Evolutionary conservation across 202 grass and related monocot species (phyloP).

Genomic region (Schoenoplectus triqueter): DNA sequence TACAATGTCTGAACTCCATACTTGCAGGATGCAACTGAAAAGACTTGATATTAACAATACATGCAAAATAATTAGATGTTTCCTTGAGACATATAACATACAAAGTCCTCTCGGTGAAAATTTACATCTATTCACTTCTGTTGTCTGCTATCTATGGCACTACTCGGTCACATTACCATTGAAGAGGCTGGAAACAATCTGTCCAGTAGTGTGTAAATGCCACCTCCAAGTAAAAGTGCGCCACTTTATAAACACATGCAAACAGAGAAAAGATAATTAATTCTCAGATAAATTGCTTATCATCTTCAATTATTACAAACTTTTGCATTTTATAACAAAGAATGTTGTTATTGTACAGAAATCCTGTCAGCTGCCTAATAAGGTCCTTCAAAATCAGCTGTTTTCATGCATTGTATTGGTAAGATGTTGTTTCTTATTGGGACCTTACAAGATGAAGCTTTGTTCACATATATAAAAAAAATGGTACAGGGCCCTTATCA

Average conservation of each 20-base stretch:
- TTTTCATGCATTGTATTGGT: not conserved
- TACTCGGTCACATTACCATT: constrained; percentile 57
- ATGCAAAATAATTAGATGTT: not conserved
- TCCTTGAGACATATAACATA: not conserved
- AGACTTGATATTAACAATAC: not conserved
- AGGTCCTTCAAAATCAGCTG: constrained; percentile 3
- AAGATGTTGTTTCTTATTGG: not conserved
- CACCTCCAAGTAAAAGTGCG: constrained; percentile 75
- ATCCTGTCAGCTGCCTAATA: not conserved
- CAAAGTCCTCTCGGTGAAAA: not conserved
- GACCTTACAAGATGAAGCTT: not conserved
- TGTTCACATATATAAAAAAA: not conserved
- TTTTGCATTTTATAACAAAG: constrained; percentile 13
- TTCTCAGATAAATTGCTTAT: not conserved
- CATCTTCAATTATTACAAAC: not conserved
- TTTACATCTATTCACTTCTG: constrained; percentile 20
- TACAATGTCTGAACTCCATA: not conserved
- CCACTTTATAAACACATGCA: constrained; percentile 54
- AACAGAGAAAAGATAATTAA: not conserved
- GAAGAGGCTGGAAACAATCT: constrained; percentile 69
- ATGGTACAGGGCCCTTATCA: constrained; percentile 12
- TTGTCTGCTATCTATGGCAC: not conserved
- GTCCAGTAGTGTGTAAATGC: constrained; percentile 82
- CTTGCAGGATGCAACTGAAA: not conserved
- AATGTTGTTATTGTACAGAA: not conserved